Conservation (phyloP, 176 grass and related monocot genomes). For the Oryza australiensis region DNA sequence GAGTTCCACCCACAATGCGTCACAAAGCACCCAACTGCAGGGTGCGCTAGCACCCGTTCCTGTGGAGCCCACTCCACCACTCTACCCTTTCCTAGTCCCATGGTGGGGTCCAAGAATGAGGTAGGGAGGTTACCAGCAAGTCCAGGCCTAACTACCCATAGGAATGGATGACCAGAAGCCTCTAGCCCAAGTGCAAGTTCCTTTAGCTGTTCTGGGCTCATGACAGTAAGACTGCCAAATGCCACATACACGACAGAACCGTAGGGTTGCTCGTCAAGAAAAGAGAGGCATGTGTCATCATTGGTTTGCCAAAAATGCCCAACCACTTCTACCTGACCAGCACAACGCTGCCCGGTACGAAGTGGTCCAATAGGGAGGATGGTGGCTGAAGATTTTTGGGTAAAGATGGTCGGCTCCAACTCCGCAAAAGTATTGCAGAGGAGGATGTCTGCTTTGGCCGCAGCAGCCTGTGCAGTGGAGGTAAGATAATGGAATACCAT, state of each 20-base stretch:
- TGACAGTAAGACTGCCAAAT: conserved; percentile 51
- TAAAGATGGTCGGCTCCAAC: conserved; percentile 38
- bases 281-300: conserved; percentile 32
- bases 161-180: conserved; percentile 27
- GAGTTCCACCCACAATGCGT: conserved; percentile 66
- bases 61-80: conserved; percentile 51
- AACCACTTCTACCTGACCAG: not conserved
- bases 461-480: not conserved
- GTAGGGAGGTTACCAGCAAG: not conserved
- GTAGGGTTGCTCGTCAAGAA: conserved; percentile 46
- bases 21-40: conserved; percentile 42
- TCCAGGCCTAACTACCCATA: conserved; percentile 47
- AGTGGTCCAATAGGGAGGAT: conserved; percentile 46
- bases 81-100: not conserved
- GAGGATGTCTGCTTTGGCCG: conserved; percentile 28
- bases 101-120: not conserved
- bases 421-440: conserved; percentile 54
- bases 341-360: conserved; percentile 15
- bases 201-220: conserved; percentile 34
- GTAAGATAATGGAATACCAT: conserved; percentile 37
- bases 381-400: not conserved
- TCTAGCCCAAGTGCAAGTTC: conserved; percentile 49
- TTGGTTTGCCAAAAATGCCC: conserved; percentile 52
- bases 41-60: conserved; percentile 36
- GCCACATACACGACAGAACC: conserved; percentile 53